These are phyloP conservation scores for Tuber brumale DNA, from an alignment of 495 filamentous ascomycete species.

Conservation along the genomic window DNA sequence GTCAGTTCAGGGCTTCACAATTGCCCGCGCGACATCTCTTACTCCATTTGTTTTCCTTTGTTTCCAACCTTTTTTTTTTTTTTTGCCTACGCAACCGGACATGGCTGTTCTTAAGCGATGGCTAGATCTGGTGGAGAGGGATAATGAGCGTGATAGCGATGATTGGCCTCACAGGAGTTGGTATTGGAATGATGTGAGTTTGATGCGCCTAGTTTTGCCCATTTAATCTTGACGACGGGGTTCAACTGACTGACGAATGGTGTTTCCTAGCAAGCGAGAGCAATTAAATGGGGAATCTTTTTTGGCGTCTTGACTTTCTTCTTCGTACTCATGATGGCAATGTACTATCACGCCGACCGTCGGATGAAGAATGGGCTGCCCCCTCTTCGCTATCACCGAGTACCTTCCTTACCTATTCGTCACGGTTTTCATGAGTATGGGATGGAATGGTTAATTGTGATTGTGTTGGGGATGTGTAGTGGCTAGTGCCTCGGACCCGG, in stretches of 20 bases:
- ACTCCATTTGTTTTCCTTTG: background rate
- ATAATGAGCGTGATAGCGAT: constrained; percentile 20
- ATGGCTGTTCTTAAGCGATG: constrained; percentile 26
- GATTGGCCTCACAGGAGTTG: constrained; percentile 24
- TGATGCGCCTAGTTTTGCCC: background rate
- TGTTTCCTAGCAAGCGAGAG: constrained; percentile 23
- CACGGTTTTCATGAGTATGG: background rate
- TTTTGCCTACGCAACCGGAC: constrained; percentile 1
- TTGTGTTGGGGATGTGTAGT: constrained; percentile 45
- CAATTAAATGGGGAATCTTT: constrained; percentile 63
- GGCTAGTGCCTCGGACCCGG: constrained; percentile 54
- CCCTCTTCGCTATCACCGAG: constrained; percentile 62
- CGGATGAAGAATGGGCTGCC: constrained; percentile 56
- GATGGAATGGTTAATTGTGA: background rate
- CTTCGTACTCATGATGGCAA: constrained; percentile 54
- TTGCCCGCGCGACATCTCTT: background rate
- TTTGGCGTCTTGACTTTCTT: constrained; percentile 51
- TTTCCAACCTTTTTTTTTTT: constrained; percentile 12
- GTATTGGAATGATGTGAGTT: constrained; percentile 37
- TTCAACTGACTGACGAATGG: constrained; percentile 5
- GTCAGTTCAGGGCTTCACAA: background rate
- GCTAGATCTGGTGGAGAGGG: constrained; percentile 27
- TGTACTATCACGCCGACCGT: constrained; percentile 58
- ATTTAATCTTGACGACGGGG: background rate
- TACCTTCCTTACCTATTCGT: constrained; percentile 42